Conservation (phyloP, 257 asterid genomes). For the Solanum paucissectum region DNA sequence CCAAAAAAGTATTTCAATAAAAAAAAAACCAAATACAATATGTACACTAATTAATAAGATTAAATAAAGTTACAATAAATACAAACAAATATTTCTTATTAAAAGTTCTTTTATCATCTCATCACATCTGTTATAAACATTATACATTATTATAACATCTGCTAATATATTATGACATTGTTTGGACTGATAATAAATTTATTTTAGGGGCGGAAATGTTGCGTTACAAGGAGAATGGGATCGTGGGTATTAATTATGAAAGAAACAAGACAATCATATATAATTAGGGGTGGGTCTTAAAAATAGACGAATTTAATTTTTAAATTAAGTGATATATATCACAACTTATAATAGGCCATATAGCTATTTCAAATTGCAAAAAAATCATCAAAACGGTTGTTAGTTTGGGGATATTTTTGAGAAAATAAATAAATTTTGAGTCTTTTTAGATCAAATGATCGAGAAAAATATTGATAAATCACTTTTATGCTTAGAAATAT, state of each 20-base stretch:
- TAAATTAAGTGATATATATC: too few relatives aligned
- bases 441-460: too few relatives aligned
- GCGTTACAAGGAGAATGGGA: not conserved
- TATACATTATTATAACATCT: not conserved
- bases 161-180: not conserved
- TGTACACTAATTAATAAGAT: not conserved
- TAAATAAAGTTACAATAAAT: not conserved
- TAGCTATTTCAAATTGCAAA: too few relatives aligned
- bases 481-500: too few relatives aligned
- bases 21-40: not conserved
- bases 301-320: not conserved
- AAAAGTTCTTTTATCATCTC: not conserved
- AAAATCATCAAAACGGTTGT: too few relatives aligned
- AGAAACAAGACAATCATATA: not conserved
- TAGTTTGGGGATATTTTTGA: too few relatives aligned
- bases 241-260: not conserved
- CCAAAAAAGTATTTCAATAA: too few relatives aligned
- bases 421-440: too few relatives aligned
- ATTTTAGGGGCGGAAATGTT: not conserved
- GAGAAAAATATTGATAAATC: too few relatives aligned
- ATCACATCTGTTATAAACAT: not conserved
- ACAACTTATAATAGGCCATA: too few relatives aligned
- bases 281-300: not conserved
- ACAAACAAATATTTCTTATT: too few relatives aligned
- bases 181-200: too few relatives aligned